phyloP scores from a whole-genome alignment of 163 green algal species.

The Trebouxia gelatinosa region DNA sequence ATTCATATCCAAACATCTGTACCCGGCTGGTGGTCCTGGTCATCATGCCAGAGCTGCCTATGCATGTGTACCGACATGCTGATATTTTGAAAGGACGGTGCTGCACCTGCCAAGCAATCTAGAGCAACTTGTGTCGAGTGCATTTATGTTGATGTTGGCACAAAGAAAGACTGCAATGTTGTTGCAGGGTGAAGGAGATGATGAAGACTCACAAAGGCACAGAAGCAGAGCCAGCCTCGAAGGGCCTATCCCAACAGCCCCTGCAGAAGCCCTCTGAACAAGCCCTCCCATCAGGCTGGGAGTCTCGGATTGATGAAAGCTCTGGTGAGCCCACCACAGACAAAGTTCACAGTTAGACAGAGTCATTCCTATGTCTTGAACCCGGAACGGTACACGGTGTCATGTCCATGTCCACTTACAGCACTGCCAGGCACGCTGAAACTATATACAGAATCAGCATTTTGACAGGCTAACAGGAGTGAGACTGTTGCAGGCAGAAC shows the following conservation, averaged over 20 bases:
- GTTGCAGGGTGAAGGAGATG: slow-evolving; percentile 42
- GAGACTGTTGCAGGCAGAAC: slow-evolving; percentile 36
- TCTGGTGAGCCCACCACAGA: slow-evolving; percentile 19
- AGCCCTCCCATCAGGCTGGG: slow-evolving; percentile 81
- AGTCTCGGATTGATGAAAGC: slow-evolving; percentile 47
- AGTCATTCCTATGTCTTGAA: too few relatives aligned
- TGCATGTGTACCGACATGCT: too few relatives aligned
- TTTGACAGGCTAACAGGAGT: background rate
- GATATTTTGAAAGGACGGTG: too few relatives aligned
- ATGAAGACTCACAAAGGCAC: slow-evolving; percentile 12
- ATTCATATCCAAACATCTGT: too few relatives aligned
- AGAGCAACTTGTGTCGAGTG: too few relatives aligned
- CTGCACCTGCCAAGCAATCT: too few relatives aligned
- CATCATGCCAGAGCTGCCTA: too few relatives aligned
- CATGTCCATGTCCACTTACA: background rate
- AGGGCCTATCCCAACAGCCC: background rate
- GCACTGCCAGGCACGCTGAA: background rate
- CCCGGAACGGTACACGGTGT: too few relatives aligned
- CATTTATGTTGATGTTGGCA: too few relatives aligned
- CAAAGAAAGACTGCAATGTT: slow-evolving; percentile 88
- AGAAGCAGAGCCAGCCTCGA: background rate
- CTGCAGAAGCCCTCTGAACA: background rate
- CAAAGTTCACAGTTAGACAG: too few relatives aligned
- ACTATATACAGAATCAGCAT: background rate
- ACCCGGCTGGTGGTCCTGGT: too few relatives aligned